Conservation (phyloP, 306 rosid genomes). For the Ormosia semicastrata region DNA sequence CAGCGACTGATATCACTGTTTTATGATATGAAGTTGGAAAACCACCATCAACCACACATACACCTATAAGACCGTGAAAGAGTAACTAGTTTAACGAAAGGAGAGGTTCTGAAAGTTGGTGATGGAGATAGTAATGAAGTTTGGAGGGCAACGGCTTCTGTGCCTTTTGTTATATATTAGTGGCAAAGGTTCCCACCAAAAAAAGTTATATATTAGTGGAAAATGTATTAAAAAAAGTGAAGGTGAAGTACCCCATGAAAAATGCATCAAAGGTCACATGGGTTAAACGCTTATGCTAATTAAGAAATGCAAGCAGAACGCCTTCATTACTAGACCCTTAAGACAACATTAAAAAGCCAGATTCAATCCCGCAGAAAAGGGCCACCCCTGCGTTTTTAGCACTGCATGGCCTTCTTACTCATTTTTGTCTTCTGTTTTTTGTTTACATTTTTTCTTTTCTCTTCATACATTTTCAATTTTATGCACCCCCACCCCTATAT, state of each 20-base stretch:
- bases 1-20: neutral
- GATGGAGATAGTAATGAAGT: conserved; percentile 9
- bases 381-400: conserved; percentile 67
- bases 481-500: neutral
- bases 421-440: neutral
- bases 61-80: neutral
- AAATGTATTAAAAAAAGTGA: conserved; percentile 7
- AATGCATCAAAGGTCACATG: conserved; percentile 81
- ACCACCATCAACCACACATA: too few relatives aligned
- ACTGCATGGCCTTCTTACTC: conserved; percentile 29
- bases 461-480: neutral
- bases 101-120: neutral
- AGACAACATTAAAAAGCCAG: conserved; percentile 53
- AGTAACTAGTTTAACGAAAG: neutral
- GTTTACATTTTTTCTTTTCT: neutral
- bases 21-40: neutral
- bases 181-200: conserved; percentile 9
- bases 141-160: conserved; percentile 17
- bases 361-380: conserved; percentile 55
- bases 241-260: conserved; percentile 46
- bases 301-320: conserved; percentile 26
- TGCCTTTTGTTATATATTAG: conserved; percentile 9
- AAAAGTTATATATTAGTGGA: too few relatives aligned
- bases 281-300: conserved; percentile 33
- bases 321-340: conserved; percentile 45